phyloP scores from a whole-genome alignment of 441 rosid genomes.

The Populus hybrid region DNA sequence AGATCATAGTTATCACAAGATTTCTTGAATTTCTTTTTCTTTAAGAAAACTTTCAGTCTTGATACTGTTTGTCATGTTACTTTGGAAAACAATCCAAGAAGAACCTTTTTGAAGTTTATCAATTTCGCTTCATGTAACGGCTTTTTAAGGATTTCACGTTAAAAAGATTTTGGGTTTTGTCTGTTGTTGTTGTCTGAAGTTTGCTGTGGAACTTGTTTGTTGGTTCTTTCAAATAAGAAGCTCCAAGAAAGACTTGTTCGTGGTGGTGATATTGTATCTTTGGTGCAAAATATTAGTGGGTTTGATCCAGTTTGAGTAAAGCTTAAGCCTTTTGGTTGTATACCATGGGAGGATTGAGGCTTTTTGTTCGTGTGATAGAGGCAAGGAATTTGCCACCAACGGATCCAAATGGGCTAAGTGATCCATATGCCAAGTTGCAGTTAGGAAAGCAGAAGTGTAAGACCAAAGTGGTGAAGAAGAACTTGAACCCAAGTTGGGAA shows the following conservation, averaged over 20 bases:
- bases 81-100: neutral
- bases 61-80: neutral
- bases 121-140: neutral
- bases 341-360: constrained; percentile 48
- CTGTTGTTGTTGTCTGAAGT: neutral
- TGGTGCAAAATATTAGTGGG: neutral
- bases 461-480: constrained; percentile 87
- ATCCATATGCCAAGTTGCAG: constrained; percentile 82
- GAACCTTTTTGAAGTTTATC: neutral
- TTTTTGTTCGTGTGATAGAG: constrained; percentile 72
- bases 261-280: neutral
- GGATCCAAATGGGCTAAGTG: constrained; percentile 87
- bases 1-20: neutral
- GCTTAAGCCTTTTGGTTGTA: neutral
- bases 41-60: neutral
- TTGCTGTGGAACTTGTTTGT: neutral
- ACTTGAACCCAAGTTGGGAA: constrained; percentile 82
- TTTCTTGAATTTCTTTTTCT: neutral
- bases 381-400: constrained; percentile 77
- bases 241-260: neutral
- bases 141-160: neutral
- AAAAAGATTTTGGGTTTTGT: neutral
- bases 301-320: constrained; percentile 1
- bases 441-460: constrained; percentile 69
- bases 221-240: neutral